Conservation (phyloP, 202 grass and related monocot genomes). For the Setaria italica region DNA sequence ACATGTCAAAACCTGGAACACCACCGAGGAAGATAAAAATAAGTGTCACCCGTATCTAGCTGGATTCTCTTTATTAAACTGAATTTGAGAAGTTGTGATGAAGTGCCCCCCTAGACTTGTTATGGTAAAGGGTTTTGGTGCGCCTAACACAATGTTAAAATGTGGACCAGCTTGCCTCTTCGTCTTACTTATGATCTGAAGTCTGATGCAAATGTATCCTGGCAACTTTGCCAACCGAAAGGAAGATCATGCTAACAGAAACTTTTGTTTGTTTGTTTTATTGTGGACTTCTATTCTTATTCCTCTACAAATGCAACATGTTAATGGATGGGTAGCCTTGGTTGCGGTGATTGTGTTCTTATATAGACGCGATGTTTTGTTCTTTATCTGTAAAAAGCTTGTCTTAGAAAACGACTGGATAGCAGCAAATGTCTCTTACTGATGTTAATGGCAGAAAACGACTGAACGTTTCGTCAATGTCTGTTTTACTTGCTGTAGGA, state of each 20-base stretch:
- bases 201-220: constrained; percentile 38
- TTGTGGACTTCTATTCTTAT: not conserved
- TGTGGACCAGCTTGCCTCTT: not conserved
- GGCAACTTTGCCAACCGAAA: constrained; percentile 25
- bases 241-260: constrained; percentile 24
- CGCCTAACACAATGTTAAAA: constrained; percentile 33
- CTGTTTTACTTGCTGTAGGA: not conserved
- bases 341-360: not conserved
- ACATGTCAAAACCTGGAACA: constrained; percentile 68
- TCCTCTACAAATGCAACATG: constrained; percentile 17
- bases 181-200: constrained; percentile 28
- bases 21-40: constrained; percentile 83
- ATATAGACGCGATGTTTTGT: constrained; percentile 45
- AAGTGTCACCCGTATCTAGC: constrained; percentile 42
- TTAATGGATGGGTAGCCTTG: constrained; percentile 16
- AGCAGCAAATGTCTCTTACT: not conserved
- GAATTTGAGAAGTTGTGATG: constrained; percentile 39
- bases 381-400: constrained; percentile 38
- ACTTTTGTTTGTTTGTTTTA: not conserved
- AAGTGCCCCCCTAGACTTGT: constrained; percentile 45
- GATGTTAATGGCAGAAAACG: constrained; percentile 30
- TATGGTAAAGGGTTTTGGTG: constrained; percentile 35
- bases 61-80: constrained; percentile 10
- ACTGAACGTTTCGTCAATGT: not conserved
- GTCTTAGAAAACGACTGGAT: constrained; percentile 27